Evolutionary conservation across 2,329 filamentous ascomycete genomes (phyloP).

Genomic region (Coniella vitis): DNA sequence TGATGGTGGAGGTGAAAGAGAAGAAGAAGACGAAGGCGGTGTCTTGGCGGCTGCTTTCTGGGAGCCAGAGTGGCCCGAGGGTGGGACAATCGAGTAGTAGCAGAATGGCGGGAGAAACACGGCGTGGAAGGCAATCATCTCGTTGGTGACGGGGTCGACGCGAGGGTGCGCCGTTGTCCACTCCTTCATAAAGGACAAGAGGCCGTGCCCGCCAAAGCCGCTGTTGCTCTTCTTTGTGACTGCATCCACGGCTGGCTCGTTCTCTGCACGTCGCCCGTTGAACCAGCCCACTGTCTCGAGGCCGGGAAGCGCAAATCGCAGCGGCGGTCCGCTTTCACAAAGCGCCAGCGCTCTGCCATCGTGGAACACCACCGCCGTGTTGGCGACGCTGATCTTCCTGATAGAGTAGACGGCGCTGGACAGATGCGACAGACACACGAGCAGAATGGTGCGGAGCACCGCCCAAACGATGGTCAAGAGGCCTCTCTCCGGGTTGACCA

Average conservation of each 20-base stretch:
- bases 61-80: background rate
- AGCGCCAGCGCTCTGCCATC: slow-evolving; percentile 62
- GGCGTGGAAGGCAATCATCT: slow-evolving; percentile 62
- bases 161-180: slow-evolving; percentile 67
- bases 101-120: slow-evolving; percentile 60
- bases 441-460: slow-evolving; percentile 49
- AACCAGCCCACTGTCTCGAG: slow-evolving; percentile 67
- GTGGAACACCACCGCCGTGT: slow-evolving; percentile 60
- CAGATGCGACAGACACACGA: slow-evolving; percentile 51
- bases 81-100: slow-evolving; percentile 48
- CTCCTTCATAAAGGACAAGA: slow-evolving; percentile 57
- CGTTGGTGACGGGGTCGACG: slow-evolving; percentile 56
- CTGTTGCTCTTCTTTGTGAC: background rate
- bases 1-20: too few relatives aligned
- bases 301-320: slow-evolving; percentile 55
- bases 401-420: slow-evolving; percentile 50
- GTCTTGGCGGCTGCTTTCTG: too few relatives aligned
- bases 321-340: slow-evolving; percentile 65
- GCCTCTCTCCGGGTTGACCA: slow-evolving; percentile 52
- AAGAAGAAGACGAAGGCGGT: too few relatives aligned
- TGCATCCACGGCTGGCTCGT: slow-evolving; percentile 24
- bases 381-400: slow-evolving; percentile 64
- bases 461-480: slow-evolving; percentile 41
- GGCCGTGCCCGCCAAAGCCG: slow-evolving; percentile 48
- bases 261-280: slow-evolving; percentile 52